Evolutionary conservation across 257 asterid genomes (phyloP).

Genomic region (Dorcoceras hygrometricum): DNA sequence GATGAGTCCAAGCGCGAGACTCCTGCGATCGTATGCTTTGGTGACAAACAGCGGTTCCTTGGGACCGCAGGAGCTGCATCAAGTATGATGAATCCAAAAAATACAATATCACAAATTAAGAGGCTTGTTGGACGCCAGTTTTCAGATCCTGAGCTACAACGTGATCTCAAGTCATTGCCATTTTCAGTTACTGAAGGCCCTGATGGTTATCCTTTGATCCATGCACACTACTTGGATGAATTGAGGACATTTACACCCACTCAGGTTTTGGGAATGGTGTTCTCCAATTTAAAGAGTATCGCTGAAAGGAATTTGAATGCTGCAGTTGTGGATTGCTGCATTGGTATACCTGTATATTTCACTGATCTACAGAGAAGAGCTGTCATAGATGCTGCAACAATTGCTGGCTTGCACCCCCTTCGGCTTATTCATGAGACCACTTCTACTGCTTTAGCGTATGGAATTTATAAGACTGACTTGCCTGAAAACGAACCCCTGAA

Average conservation of each 20-base stretch:
- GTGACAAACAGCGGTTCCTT: constrained; percentile 92
- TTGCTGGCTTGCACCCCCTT: constrained; percentile 92
- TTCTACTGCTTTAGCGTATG: constrained; percentile 96
- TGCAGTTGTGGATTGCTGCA: constrained; percentile 90
- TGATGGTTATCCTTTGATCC: constrained; percentile 82
- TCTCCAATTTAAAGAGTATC: constrained; percentile 72
- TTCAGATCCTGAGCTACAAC: constrained; percentile 89
- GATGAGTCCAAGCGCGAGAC: constrained; percentile 94
- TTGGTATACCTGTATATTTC: constrained; percentile 88
- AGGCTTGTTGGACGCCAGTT: constrained; percentile 77
- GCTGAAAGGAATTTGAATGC: constrained; percentile 88
- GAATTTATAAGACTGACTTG: constrained; percentile 87
- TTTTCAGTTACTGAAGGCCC: constrained; percentile 79
- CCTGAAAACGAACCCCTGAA: constrained; percentile 83
- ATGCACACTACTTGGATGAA: constrained; percentile 81
- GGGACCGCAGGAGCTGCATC: constrained; percentile 98
- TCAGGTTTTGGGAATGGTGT: constrained; percentile 84
- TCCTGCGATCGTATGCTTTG: constrained; percentile 86
- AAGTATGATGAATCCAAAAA: constrained; percentile 93
- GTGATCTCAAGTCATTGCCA: constrained; percentile 71
- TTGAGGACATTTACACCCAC: constrained; percentile 76
- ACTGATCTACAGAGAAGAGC: constrained; percentile 97
- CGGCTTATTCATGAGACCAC: constrained; percentile 94
- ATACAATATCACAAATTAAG: constrained; percentile 84
- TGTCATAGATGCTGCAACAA: constrained; percentile 88